Evolutionary conservation across 768 basidiomycete genomes (phyloP), one percentile per base, ranked within the genome.

Genomic region (Chalciporus pseudorubinellus): DNA sequence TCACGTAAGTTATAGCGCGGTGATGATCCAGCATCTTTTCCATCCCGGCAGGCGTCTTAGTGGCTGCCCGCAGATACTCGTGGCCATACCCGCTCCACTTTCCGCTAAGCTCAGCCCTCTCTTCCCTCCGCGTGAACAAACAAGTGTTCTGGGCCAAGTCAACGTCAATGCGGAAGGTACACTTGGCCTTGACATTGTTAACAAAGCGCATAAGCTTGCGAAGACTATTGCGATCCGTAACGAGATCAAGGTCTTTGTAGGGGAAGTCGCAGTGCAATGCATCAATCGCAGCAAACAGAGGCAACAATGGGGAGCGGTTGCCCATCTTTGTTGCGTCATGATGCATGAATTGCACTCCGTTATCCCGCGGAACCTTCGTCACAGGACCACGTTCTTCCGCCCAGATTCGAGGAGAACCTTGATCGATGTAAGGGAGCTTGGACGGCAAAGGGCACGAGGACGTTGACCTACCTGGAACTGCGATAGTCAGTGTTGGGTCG

Each of bases 211-310:
- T 60, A 39, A 89, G 69, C 64, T 85, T 87, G 21, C 86, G 76
- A 16, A 89, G 68, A 21, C 72, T 73, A 58, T 87, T 89, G 24
- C 88, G 76, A 59, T 88, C 86, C 0, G 84, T 82, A 53, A 89
- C 69, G 20, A 68, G 50, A 39, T 80, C 69, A 16, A 79, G 72
- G 5, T 80, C 61, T 4, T 57, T 33, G 36, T 67, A 62, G 11
- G 52, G n/a, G 46, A 63, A 68, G 44, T 56, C 38, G 28, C 53
- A 51, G 52, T 70, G 53, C 61, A 68, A 21, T 18, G 61, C 68
- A 58, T 85, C 81, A 21, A 82, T 79, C 2, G 87, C 81, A 20
- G 71, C 74, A 45, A 89, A 71, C 53, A 88, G 70, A 10, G 88
- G 85, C 3, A 84, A 57, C 52, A 82, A 62, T 0, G 76, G 57